Percentiles rank a stretch among this genome's conserved stretches.
These are phyloP conservation scores for Phoma herbarum DNA, from an alignment of 2,329 filamentous ascomycete species.

Conservation along the genomic window DNA sequence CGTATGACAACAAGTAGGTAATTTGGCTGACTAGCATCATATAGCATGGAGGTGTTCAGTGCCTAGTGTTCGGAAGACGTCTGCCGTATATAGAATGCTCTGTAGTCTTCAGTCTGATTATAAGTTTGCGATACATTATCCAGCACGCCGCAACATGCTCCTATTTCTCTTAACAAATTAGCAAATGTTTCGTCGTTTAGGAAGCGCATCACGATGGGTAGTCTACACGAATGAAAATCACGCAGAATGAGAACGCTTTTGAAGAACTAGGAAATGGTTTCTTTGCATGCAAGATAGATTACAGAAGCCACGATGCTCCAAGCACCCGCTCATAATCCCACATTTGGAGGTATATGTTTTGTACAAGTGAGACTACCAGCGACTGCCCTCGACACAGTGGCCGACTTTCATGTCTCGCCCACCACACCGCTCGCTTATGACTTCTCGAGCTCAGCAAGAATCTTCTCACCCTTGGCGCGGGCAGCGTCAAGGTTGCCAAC, in stretches of 20 bases:
- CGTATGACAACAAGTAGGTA: no score
- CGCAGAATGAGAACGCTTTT: not conserved
- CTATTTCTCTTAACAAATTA: not conserved
- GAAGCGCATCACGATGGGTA: not conserved
- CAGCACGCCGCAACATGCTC: not conserved
- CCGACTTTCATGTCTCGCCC: conserved; percentile 47
- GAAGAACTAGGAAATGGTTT: conserved; percentile 44
- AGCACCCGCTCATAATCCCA: conserved; percentile 47
- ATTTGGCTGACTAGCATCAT: not conserved
- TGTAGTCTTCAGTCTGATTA: not conserved
- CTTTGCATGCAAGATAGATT: conserved; percentile 53
- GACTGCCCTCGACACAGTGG: conserved; percentile 44
- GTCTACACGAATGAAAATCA: not conserved
- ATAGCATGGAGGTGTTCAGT: not conserved
- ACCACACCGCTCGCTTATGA: conserved; percentile 46
- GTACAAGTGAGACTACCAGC: conserved; percentile 50
- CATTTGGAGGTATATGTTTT: conserved; percentile 50
- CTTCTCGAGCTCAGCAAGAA: conserved; percentile 88
- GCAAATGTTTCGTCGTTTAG: not conserved
- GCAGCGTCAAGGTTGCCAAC: conserved; percentile 95
- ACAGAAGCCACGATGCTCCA: conserved; percentile 50
- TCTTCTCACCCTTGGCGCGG: conserved; percentile 98
- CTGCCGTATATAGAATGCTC: not conserved
- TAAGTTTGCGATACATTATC: not conserved
- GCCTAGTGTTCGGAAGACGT: not conserved